Conservation (phyloP, 2,329 filamentous ascomycete species). For the Hymenoscyphus repandus region DNA sequence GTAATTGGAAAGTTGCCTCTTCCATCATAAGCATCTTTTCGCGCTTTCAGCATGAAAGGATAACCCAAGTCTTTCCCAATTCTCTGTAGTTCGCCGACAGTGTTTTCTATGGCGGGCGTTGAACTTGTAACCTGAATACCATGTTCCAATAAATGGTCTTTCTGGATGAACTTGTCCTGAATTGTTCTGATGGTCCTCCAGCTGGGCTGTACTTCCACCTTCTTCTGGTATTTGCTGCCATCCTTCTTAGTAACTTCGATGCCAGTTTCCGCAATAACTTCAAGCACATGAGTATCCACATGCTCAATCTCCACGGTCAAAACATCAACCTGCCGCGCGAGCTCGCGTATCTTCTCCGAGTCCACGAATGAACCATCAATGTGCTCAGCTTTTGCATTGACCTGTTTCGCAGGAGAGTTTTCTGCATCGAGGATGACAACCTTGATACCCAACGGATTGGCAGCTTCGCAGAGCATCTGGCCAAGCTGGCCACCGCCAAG, state of each 20-base stretch:
- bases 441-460: constrained; percentile 67
- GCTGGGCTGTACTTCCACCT: constrained; percentile 67
- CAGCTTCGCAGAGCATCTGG: constrained; percentile 90
- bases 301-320: constrained; percentile 95
- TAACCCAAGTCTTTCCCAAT: constrained; percentile 65
- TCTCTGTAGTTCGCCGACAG: constrained; percentile 47
- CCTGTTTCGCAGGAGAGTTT: constrained; percentile 77
- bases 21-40: constrained; percentile 91
- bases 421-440: constrained; percentile 74
- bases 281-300: constrained; percentile 81
- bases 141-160: constrained; percentile 66
- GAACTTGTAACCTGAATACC: constrained; percentile 69
- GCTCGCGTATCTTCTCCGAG: constrained; percentile 66
- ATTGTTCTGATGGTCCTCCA: constrained; percentile 85
- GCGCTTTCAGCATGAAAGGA: constrained; percentile 88
- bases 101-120: constrained; percentile 43
- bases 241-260: constrained; percentile 46
- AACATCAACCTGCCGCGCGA: constrained; percentile 73
- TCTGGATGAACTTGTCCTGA: constrained; percentile 91
- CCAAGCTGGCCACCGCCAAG: constrained; percentile 71
- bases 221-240: constrained; percentile 37
- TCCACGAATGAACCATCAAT: constrained; percentile 87
- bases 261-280: constrained; percentile 67
- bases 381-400: constrained; percentile 69
- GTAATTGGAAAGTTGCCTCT: constrained; percentile 66